phyloP scores from a whole-genome alignment of 768 basidiomycete species.

The Boletus sp. region DNA sequence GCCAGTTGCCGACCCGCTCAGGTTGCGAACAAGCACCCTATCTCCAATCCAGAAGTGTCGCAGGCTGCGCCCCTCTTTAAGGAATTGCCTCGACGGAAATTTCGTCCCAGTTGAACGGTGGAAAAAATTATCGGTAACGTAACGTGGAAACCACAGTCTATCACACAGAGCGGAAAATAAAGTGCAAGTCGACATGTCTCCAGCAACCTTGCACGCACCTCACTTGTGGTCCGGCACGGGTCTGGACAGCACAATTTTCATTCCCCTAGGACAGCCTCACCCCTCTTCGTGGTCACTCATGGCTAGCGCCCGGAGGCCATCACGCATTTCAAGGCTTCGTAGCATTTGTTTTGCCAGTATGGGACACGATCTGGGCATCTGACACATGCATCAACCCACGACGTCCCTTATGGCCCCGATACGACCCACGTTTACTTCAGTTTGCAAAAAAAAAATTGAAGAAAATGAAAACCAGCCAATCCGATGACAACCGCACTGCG shows the following conservation, averaged over 20 bases:
- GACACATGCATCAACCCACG: conserved; percentile 19
- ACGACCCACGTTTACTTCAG: neutral
- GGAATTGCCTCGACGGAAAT: conserved; percentile 16
- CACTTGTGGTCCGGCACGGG: conserved; percentile 13
- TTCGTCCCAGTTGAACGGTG: conserved; percentile 3
- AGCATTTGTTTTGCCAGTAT: conserved; percentile 8
- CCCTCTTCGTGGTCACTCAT: neutral
- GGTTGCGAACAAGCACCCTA: conserved; percentile 13
- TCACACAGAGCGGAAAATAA: conserved; percentile 20
- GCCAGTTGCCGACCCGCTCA: conserved; percentile 11
- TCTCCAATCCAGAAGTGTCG: conserved; percentile 14
- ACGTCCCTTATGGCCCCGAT: conserved; percentile 7
- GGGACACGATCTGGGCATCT: conserved; percentile 7
- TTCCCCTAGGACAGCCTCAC: conserved; percentile 25
- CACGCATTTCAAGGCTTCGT: conserved; percentile 7
- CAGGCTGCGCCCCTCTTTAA: conserved; percentile 12
- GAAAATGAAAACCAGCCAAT: neutral
- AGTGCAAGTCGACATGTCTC: conserved; percentile 7
- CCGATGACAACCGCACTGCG: conserved; percentile 7
- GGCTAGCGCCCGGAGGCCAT: conserved; percentile 1
- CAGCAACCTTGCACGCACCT: conserved; percentile 18
- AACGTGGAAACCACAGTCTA: conserved; percentile 21
- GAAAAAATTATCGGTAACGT: conserved; percentile 22
- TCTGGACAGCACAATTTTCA: conserved; percentile 14
- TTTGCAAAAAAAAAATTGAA: conserved; percentile 1